phyloP scores from a whole-genome alignment of 768 basidiomycete species.

The Pleurotus tuber-regium region DNA sequence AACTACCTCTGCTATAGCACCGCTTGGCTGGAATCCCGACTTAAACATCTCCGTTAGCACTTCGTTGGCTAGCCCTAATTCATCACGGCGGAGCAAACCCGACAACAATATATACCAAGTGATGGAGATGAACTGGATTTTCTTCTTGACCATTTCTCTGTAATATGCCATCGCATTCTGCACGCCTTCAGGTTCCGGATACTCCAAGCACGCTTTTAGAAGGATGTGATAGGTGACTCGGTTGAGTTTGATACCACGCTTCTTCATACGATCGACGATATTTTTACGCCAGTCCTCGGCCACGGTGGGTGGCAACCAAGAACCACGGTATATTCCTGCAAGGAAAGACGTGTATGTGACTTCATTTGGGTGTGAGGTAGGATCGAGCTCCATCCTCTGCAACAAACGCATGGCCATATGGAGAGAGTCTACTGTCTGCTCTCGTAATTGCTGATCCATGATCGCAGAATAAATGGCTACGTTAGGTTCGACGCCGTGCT shows the following conservation, averaged over 20 bases:
- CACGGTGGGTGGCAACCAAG: constrained; percentile 43
- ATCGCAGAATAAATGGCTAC: constrained; percentile 77
- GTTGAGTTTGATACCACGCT: constrained; percentile 49
- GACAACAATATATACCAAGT: constrained; percentile 79
- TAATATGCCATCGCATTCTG: constrained; percentile 57
- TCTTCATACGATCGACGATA: constrained; percentile 59
- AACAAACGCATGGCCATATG: constrained; percentile 68
- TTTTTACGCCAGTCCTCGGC: constrained; percentile 45
- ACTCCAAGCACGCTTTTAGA: constrained; percentile 62
- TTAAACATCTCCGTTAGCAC: constrained; percentile 60
- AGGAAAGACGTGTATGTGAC: constrained; percentile 85
- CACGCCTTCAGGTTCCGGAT: constrained; percentile 46
- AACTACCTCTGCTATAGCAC: constrained; percentile 47
- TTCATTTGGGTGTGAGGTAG: constrained; percentile 56
- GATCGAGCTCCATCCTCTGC: constrained; percentile 66
- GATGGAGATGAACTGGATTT: constrained; percentile 48
- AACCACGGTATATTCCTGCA: constrained; percentile 63
- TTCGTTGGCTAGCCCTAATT: constrained; percentile 60
- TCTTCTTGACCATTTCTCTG: constrained; percentile 53
- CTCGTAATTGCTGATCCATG: constrained; percentile 69
- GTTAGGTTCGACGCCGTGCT: constrained; percentile 71
- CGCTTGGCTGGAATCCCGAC: constrained; percentile 42
- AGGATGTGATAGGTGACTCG: constrained; percentile 76
- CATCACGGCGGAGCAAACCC: constrained; percentile 55
- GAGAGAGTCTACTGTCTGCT: constrained; percentile 51